Conservation (phyloP, 2,329 filamentous ascomycete genomes). For the Penicillium rolfsii region DNA sequence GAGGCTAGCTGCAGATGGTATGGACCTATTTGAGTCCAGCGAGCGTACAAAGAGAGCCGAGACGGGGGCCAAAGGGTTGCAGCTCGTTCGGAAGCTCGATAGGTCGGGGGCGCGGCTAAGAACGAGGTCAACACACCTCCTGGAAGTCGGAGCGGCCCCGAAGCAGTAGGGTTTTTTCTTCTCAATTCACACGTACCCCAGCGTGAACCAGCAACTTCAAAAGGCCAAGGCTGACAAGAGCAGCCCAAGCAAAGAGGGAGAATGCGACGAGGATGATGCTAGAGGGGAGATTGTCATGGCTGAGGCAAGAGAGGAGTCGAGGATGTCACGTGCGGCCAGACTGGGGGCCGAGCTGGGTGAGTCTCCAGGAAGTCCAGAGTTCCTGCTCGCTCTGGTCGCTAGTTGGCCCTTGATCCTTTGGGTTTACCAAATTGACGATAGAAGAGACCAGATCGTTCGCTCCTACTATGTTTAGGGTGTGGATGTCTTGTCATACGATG, state of each 20-base stretch:
- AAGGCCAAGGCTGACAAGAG: constrained; percentile 12
- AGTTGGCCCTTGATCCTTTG: background rate
- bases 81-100: constrained; percentile 6
- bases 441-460: background rate
- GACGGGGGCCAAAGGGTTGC: constrained; percentile 7
- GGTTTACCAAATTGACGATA: background rate
- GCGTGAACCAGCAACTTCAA: constrained; percentile 16
- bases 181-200: constrained; percentile 16
- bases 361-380: background rate
- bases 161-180: background rate
- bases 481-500: background rate
- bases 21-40: constrained; percentile 16
- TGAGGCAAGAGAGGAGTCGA: constrained; percentile 24
- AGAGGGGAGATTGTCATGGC: constrained; percentile 15
- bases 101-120: constrained; percentile 21
- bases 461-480: background rate
- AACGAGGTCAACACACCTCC: constrained; percentile 22
- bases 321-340: constrained; percentile 24
- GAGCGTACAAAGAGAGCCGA: constrained; percentile 15
- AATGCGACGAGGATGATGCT: constrained; percentile 19
- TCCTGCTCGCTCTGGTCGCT: background rate
- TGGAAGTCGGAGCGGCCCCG: constrained; percentile 14
- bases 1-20: constrained; percentile 29
- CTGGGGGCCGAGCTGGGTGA: constrained; percentile 7
- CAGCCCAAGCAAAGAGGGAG: constrained; percentile 14